Evolutionary conservation across 768 basidiomycete species (phyloP).

Genomic region (Collybia nuda): DNA sequence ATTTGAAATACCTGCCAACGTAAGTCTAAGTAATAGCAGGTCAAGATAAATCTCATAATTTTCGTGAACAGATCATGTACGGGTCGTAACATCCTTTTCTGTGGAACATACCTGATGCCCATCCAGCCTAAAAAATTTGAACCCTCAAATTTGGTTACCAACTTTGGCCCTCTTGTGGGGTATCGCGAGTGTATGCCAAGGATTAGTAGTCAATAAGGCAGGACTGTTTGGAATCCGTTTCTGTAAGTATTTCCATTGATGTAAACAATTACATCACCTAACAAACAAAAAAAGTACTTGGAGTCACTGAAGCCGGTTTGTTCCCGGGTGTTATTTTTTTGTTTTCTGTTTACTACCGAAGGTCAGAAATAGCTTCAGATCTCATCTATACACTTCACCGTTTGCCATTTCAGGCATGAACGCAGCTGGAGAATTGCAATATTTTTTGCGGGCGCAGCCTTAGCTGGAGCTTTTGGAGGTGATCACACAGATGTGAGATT

Average conservation of each 20-base stretch:
- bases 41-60: neutral
- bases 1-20: conserved; percentile 63
- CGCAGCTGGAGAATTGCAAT: conserved; percentile 62
- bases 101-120: neutral
- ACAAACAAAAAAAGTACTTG: conserved; percentile 40
- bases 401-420: conserved; percentile 39
- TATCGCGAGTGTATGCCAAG: conserved; percentile 52
- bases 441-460: conserved; percentile 60
- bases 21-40: conserved; percentile 21
- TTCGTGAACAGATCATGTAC: conserved; percentile 39
- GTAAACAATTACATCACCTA: neutral
- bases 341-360: conserved; percentile 58
- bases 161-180: conserved; percentile 61
- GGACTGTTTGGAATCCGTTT: conserved; percentile 57
- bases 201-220: conserved; percentile 51
- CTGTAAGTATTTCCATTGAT: conserved; percentile 34
- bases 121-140: conserved; percentile 54
- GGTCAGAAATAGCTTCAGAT: conserved; percentile 21
- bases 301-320: conserved; percentile 57
- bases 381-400: neutral
- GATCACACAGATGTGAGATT: conserved; percentile 7
- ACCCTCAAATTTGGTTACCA: conserved; percentile 63
- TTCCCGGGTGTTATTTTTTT: conserved; percentile 60
- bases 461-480: conserved; percentile 67
- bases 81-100: neutral